Base-by-base conservation (phyloP, 192 early-diverging fungal species). In the Coemansia nantahalensis region DNA sequence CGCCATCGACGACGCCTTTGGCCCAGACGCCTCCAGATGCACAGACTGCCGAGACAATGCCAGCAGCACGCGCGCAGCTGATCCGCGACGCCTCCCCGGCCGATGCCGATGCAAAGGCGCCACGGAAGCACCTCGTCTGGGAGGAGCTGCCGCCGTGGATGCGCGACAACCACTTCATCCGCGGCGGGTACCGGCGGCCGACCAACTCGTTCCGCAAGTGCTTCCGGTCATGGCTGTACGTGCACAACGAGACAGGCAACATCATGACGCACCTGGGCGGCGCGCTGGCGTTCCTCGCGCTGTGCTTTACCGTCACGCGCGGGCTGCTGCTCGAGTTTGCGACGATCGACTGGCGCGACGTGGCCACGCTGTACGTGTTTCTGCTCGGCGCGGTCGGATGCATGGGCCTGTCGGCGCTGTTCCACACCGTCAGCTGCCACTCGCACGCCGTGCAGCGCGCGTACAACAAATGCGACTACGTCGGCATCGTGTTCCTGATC, bases 201-300 rank as follows among this genome's bases (percentile, higher is more conserved):
- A 80, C 80, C 8, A 73, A 86, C 48, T 92, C 88, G 39, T 94
- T 88, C 62, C 49, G 31, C 3, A 83, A 70, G 48, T 97, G 93
- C 67, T 51, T 89, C 28, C 68, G 79, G 15, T 88, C 90, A 10
- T 57, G 92, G 48, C 75, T 83, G 17, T 94, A 89, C 68, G 41
- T 93, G 17, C 93, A 97, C 72, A 97, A 97, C 62, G 95, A 97
- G 67, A 87, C 83, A 35, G 93, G 90, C 38, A 97, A 97, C 65
- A 88, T 97, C 45, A 89, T 88, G 79, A 81, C 88, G 14, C 95
- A 97, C 54, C 54, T 90, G 2, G n/a, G 87, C 10, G 95, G 91
- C 19, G 79, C 84, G 0, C 30, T 86, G 26, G 54, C 48, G 1
- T 84, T 94, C 56, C 51, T 79, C 36, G 45, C 59, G 10, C 59